phyloP scores from a whole-genome alignment of 768 basidiomycete genomes.

The Dioszegia aurantiaca region DNA sequence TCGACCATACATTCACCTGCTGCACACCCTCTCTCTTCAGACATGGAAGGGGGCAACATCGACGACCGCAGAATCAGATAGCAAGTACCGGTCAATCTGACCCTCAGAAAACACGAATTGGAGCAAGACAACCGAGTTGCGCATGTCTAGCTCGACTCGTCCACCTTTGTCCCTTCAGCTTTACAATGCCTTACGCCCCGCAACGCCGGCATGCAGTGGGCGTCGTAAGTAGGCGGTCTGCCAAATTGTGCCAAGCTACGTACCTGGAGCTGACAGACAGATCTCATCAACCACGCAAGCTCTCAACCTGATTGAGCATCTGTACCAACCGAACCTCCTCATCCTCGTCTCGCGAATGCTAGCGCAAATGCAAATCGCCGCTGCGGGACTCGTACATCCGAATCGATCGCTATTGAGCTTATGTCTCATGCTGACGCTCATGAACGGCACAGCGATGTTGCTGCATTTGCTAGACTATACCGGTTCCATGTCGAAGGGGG shows the following conservation, averaged over 20 bases:
- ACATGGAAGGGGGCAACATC: too few relatives aligned
- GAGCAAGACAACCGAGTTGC: not conserved
- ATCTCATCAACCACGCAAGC: constrained; percentile 30
- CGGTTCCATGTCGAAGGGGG: constrained; percentile 26
- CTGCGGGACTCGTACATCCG: constrained; percentile 30
- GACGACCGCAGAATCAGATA: too few relatives aligned
- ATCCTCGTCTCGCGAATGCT: constrained; percentile 34
- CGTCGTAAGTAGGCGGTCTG: constrained; percentile 37
- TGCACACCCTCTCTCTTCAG: too few relatives aligned
- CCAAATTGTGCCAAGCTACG: not conserved
- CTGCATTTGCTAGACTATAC: constrained; percentile 36
- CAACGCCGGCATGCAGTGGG: constrained; percentile 44
- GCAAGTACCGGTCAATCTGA: too few relatives aligned
- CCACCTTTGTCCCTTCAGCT: not conserved
- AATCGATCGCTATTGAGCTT: constrained; percentile 28
- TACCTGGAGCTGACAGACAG: constrained; percentile 13
- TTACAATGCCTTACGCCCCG: constrained; percentile 40
- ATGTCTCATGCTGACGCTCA: constrained; percentile 22
- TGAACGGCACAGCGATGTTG: constrained; percentile 29
- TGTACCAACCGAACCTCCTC: constrained; percentile 39
- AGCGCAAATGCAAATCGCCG: constrained; percentile 33
- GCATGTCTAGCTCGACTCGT: not conserved
- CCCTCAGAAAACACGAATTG: not conserved
- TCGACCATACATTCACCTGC: too few relatives aligned
- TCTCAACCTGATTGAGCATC: constrained; percentile 34